Conservation (phyloP, 2,329 filamentous ascomycete genomes). For the Fusarium hainanense region DNA sequence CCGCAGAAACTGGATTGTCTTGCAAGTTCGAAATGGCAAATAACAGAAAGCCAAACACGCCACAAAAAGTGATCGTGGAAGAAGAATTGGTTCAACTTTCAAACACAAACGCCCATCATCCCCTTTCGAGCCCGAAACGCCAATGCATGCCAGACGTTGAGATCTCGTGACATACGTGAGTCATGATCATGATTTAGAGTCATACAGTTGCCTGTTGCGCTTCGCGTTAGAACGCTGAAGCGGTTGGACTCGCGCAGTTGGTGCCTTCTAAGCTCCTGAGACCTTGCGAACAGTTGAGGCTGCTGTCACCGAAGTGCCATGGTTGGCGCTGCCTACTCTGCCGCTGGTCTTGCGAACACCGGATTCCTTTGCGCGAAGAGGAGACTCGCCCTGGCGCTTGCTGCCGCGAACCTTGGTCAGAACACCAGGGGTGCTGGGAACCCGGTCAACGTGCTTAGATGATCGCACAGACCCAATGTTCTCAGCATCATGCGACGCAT, state of each 20-base stretch:
- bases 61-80: slow-evolving; percentile 31
- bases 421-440: slow-evolving; percentile 65
- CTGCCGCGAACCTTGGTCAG: slow-evolving; percentile 74
- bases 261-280: slow-evolving; percentile 55
- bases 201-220: slow-evolving; percentile 36
- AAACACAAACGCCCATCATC: slow-evolving; percentile 42
- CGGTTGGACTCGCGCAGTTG: slow-evolving; percentile 34
- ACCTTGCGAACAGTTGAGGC: slow-evolving; percentile 64
- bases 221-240: slow-evolving; percentile 30
- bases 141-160: slow-evolving; percentile 58
- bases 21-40: slow-evolving; percentile 30
- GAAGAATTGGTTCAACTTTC: slow-evolving; percentile 38
- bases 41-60: slow-evolving; percentile 22
- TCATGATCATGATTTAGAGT: slow-evolving; percentile 57
- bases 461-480: slow-evolving; percentile 72
- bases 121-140: slow-evolving; percentile 51
- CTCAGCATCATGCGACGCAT: slow-evolving; percentile 76
- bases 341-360: slow-evolving; percentile 74
- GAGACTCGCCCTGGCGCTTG: slow-evolving; percentile 63
- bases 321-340: slow-evolving; percentile 69
- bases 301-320: slow-evolving; percentile 55
- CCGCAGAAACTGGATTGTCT: slow-evolving; percentile 20
- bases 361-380: slow-evolving; percentile 63
- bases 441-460: slow-evolving; percentile 68
- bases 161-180: slow-evolving; percentile 53